These are phyloP conservation scores for Geotrichum candidum DNA, from an alignment of 1,139 yeast species.

Conservation along the genomic window DNA sequence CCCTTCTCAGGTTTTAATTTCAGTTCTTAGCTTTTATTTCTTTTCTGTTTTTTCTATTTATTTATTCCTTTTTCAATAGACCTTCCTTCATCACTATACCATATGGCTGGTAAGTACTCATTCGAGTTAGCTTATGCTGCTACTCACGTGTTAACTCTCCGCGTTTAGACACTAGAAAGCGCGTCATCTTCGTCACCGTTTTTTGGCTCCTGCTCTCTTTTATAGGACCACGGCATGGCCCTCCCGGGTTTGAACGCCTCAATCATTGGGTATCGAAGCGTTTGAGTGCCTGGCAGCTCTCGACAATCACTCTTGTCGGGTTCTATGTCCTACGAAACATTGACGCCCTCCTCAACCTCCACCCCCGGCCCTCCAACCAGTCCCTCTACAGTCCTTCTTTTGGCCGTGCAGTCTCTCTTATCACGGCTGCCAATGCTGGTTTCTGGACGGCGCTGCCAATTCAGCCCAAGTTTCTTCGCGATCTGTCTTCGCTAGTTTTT, in stretches of 20 bases:
- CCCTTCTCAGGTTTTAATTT: not conserved
- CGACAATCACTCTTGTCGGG: conserved; percentile 19
- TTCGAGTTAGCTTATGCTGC: not conserved
- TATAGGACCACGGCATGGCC: conserved; percentile 21
- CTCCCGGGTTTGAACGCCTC: conserved; percentile 17
- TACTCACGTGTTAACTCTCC: not conserved
- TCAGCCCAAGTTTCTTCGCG: conserved; percentile 16
- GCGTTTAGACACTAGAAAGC: conserved; percentile 15
- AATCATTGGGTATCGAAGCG: conserved; percentile 17
- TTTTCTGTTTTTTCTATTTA: too few species aligned
- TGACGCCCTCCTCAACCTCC: conserved; percentile 19
- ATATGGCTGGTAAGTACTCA: not conserved
- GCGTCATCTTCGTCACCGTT: conserved; percentile 17
- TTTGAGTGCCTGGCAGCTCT: conserved; percentile 22
- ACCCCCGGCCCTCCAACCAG: conserved; percentile 19
- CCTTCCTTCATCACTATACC: not conserved
- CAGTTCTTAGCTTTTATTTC: not conserved
- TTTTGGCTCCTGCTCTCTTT: conserved; percentile 19
- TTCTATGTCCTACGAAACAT: conserved; percentile 21
- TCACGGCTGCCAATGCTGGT: conserved; percentile 22
- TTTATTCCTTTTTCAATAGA: not conserved
- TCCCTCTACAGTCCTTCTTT: conserved; percentile 18
- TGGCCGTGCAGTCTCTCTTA: conserved; percentile 19
- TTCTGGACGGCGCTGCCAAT: conserved; percentile 22
- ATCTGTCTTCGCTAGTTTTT: conserved; percentile 18